Evolutionary conservation across 2,329 filamentous ascomycete genomes (phyloP).

Genomic region (Ceratocystis cubensis): DNA sequence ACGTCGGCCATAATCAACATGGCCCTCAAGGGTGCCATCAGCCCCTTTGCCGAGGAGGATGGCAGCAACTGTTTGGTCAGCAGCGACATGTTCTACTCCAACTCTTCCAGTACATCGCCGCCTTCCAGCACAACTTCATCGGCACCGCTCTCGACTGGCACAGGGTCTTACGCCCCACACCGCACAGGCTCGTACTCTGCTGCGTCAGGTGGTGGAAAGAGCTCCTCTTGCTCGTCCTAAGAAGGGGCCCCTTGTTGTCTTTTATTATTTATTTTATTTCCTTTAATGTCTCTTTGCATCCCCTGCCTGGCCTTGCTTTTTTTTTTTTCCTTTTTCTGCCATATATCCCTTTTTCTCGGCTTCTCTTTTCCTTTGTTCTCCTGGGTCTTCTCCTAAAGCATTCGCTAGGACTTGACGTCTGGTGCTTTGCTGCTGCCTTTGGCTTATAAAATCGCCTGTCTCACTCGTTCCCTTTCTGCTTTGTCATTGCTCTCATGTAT

Average conservation of each 20-base stretch:
- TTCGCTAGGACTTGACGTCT: not conserved
- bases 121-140: not conserved
- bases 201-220: not conserved
- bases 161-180: not conserved
- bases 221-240: not conserved
- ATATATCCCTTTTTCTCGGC: not conserved
- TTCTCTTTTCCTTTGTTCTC: not conserved
- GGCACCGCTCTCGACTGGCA: not conserved
- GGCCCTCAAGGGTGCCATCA: conserved; percentile 14
- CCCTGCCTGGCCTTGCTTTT: not conserved
- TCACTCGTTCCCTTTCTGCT: not conserved
- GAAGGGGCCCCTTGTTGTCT: not conserved
- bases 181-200: not conserved
- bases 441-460: not conserved
- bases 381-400: not conserved
- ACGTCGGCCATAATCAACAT: conserved; percentile 2
- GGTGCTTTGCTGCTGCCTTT: not conserved
- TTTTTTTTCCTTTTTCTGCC: not conserved
- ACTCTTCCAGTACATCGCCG: not conserved
- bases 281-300: not conserved
- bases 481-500: not conserved
- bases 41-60: conserved; percentile 8
- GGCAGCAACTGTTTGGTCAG: conserved; percentile 11
- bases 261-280: not conserved
- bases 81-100: conserved; percentile 13